These are phyloP conservation scores for Calamus simplicifolius DNA, from an alignment of 176 grass and related monocot genomes.

Conservation along the genomic window DNA sequence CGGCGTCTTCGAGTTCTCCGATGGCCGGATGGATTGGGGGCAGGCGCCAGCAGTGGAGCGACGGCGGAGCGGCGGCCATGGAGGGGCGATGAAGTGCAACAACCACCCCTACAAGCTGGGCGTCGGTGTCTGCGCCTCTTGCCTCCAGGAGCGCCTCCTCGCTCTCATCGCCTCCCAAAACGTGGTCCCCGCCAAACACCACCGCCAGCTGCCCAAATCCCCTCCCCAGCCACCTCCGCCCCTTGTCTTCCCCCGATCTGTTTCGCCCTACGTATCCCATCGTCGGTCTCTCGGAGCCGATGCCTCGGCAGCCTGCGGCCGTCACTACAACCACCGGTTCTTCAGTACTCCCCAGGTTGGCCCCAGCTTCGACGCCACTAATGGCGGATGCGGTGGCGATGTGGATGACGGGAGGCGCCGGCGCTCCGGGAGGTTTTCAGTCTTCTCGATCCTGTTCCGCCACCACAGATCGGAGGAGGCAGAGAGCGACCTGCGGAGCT, in stretches of 20 bases:
- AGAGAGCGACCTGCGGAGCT: not conserved
- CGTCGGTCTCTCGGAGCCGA: conserved; percentile 12
- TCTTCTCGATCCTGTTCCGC: conserved; percentile 57
- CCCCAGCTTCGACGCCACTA: conserved; percentile 18
- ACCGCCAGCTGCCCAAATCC: not conserved
- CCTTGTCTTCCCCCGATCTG: not conserved
- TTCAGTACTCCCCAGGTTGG: too few species aligned
- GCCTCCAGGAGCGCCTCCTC: conserved; percentile 80
- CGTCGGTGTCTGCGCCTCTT: too few species aligned
- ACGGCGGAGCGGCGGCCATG: too few species aligned
- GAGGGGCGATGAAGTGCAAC: too few species aligned
- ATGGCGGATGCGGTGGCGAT: not conserved
- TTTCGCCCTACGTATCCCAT: conserved; percentile 1
- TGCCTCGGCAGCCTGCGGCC: not conserved
- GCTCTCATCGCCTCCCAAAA: conserved; percentile 57
- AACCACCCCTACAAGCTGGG: too few species aligned
- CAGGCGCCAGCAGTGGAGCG: too few species aligned
- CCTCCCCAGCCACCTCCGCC: conserved; percentile 38
- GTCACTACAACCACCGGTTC: not conserved
- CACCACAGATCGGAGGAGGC: conserved; percentile 21
- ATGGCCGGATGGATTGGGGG: too few species aligned
- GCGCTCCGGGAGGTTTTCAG: conserved; percentile 32
- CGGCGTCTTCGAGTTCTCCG: too few species aligned
- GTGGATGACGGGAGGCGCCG: too few species aligned
- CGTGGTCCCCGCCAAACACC: conserved; percentile 28